phyloP scores from a whole-genome alignment of 345 rosid species.

The Eutrema heterophyllum region DNA sequence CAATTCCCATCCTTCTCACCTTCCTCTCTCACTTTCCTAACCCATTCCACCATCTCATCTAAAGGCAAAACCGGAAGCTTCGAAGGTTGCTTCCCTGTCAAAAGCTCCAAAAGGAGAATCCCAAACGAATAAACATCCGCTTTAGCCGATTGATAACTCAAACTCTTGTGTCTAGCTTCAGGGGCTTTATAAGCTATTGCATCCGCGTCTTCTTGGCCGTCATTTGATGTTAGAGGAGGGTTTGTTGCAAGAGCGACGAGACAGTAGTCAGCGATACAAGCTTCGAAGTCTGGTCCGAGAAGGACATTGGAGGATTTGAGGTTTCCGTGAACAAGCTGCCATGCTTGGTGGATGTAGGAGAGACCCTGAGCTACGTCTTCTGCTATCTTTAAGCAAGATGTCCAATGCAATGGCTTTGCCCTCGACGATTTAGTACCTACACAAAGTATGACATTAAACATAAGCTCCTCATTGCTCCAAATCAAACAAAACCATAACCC shows the following conservation, averaged over 20 bases:
- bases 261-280: constrained; percentile 75
- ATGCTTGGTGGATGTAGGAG: constrained; percentile 91
- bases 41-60: constrained; percentile 51
- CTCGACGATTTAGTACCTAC: constrained; percentile 78
- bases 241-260: constrained; percentile 43
- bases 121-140: constrained; percentile 80
- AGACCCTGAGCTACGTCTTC: constrained; percentile 96
- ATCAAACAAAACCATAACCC: background rate
- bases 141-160: constrained; percentile 36
- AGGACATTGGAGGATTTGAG: constrained; percentile 82
- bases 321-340: constrained; percentile 89
- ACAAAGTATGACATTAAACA: background rate
- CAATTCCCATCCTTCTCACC: constrained; percentile 33
- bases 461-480: background rate
- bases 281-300: constrained; percentile 90
- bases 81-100: constrained; percentile 71
- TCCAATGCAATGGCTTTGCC: constrained; percentile 93
- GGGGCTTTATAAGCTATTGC: constrained; percentile 53
- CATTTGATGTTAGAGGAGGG: constrained; percentile 13
- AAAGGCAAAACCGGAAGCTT: constrained; percentile 42
- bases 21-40: constrained; percentile 54
- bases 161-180: constrained; percentile 46
- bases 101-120: constrained; percentile 66
- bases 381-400: constrained; percentile 84
- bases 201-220: constrained; percentile 34